phyloP scores from a whole-genome alignment of 139 green algal genomes.

The Tetraselmis chui region DNA sequence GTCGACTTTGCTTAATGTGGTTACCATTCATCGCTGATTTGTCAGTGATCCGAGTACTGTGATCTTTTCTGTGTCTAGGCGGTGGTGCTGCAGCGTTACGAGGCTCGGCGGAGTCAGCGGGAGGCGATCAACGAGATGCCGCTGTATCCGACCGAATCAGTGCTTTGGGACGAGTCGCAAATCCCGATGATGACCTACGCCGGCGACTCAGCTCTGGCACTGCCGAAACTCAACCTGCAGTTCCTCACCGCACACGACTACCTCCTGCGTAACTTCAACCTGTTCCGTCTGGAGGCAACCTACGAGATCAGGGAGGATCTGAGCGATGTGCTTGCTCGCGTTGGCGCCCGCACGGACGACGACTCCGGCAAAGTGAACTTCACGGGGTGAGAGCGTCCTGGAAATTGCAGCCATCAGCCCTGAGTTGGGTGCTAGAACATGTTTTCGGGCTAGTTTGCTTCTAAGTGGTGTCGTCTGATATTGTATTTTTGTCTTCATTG shows the following conservation, averaged over 20 bases:
- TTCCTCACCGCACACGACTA: constrained; percentile 95
- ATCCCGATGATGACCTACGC: constrained; percentile 54
- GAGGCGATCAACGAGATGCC: constrained; percentile 84
- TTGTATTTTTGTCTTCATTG: constrained; percentile 1
- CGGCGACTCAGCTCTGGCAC: constrained; percentile 58
- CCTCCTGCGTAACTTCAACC: constrained; percentile 94
- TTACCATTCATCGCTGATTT: no score
- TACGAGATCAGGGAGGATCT: constrained; percentile 97
- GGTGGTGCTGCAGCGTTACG: constrained; percentile 69
- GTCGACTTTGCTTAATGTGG: no score
- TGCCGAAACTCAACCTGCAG: constrained; percentile 98
- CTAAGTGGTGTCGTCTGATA: no score
- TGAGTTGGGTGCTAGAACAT: no score
- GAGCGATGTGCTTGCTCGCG: constrained; percentile 55
- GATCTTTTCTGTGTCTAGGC: no score
- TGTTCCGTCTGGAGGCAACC: constrained; percentile 93
- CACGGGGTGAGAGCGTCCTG: no score
- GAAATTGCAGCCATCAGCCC: no score
- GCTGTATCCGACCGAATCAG: constrained; percentile 91
- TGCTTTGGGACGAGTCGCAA: constrained; percentile 87
- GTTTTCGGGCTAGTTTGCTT: no score
- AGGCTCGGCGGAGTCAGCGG: constrained; percentile 60
- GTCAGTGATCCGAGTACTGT: no score
- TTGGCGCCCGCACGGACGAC: neutral
- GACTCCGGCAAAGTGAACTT: neutral